Percentiles rank a stretch among this genome's conserved stretches.
Evolutionary conservation across 805 yeast genomes (phyloP).

Genomic region (Myxozyma udenii): DNA sequence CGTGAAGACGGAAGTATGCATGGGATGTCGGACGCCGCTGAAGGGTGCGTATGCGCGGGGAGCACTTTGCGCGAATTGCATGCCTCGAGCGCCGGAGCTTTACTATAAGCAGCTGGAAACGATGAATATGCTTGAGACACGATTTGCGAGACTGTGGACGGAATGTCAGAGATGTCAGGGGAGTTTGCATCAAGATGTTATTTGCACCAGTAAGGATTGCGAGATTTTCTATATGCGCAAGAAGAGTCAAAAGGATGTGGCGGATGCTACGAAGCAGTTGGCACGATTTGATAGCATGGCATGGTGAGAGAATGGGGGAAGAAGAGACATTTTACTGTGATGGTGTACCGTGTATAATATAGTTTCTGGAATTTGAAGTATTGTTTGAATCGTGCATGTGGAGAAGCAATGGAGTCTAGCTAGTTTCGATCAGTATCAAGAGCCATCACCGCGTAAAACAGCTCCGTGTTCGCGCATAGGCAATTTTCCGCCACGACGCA

Average conservation of each 20-base stretch:
- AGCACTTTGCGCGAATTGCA: conserved; percentile 78
- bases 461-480: too few species aligned
- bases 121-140: conserved; percentile 74
- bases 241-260: conserved; percentile 72
- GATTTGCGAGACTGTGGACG: conserved; percentile 90
- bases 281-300: conserved; percentile 56
- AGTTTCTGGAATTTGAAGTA: too few species aligned
- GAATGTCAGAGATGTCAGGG: conserved; percentile 98
- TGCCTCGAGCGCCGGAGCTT: conserved; percentile 65
- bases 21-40: conserved; percentile 81
- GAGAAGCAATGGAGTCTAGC: background rate
- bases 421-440: too few species aligned
- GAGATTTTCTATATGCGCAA: conserved; percentile 97
- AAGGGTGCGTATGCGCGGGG: conserved; percentile 53
- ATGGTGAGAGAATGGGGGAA: conserved; percentile 8
- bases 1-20: conserved; percentile 81
- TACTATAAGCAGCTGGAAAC: conserved; percentile 78
- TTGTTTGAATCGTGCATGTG: background rate
- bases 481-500: too few species aligned
- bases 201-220: conserved; percentile 94
- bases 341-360: background rate
- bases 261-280: conserved; percentile 55
- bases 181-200: conserved; percentile 88
- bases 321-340: background rate
- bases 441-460: too few species aligned